Percentiles rank a stretch among this genome's conserved stretches.
Evolutionary conservation across 192 early-diverging fungal species (phyloP).

Genomic region (Gryganskiella cystojenkinii): DNA sequence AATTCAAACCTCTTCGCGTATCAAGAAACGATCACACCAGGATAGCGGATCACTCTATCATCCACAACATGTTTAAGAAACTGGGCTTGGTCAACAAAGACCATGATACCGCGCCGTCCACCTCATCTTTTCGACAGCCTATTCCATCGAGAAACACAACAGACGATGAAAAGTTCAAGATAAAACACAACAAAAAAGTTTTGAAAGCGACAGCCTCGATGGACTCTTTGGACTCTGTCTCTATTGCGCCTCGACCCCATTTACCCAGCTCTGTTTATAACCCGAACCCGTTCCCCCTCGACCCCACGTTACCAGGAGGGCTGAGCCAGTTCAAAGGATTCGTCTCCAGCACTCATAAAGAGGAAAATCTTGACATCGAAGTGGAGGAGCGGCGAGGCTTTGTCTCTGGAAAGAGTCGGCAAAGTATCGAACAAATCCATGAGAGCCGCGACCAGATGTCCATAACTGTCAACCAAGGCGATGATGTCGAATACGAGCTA

Average conservation of each 20-base stretch:
- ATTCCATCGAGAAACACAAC: background rate
- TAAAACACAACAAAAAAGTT: constrained; percentile 24
- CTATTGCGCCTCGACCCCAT: constrained; percentile 23
- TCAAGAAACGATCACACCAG: background rate
- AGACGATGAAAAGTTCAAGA: constrained; percentile 24
- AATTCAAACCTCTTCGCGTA: too few species aligned
- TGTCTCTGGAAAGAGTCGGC: constrained; percentile 37
- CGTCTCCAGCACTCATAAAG: constrained; percentile 3
- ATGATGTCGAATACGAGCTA: constrained; percentile 3
- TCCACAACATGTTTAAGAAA: constrained; percentile 30
- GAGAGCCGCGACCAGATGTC: background rate
- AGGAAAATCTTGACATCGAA: constrained; percentile 31
- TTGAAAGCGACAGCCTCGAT: constrained; percentile 6
- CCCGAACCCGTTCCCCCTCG: constrained; percentile 42
- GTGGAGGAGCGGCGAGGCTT: constrained; percentile 40
- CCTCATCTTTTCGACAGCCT: background rate
- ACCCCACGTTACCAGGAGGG: constrained; percentile 34
- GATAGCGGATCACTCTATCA: background rate
- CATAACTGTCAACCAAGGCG: background rate
- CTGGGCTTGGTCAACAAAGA: constrained; percentile 16
- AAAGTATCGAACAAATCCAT: constrained; percentile 12
- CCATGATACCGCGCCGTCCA: background rate
- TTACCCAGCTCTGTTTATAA: constrained; percentile 35
- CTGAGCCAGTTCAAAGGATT: constrained; percentile 23
- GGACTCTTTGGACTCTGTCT: constrained; percentile 33